These are phyloP conservation scores for Cystobasidiaceae sp. DNA, from an alignment of 1,284 basidiomycete species.

Conservation along the genomic window DNA sequence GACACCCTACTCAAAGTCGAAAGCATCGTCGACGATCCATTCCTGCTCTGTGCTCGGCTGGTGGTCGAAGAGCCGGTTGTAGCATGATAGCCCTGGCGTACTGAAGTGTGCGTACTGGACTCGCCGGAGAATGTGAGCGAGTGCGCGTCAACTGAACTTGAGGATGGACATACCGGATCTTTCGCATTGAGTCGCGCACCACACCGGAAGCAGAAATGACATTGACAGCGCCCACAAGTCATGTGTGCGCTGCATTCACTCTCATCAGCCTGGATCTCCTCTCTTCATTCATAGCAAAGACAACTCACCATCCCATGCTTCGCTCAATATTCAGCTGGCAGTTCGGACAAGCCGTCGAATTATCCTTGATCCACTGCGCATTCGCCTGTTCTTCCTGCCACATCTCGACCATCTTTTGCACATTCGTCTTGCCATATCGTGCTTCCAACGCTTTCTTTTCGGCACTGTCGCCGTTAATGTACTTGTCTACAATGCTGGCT, in stretches of 20 bases:
- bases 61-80: conserved; percentile 39
- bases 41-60: conserved; percentile 16
- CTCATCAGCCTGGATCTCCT: conserved; percentile 46
- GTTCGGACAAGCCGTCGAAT: conserved; percentile 62
- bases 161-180: conserved; percentile 59
- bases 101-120: conserved; percentile 28
- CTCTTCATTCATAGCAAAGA: no score
- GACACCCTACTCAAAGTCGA: no score
- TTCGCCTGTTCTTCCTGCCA: conserved; percentile 65
- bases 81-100: conserved; percentile 31
- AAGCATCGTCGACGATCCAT: no score
- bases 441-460: conserved; percentile 55
- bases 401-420: conserved; percentile 56
- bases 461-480: conserved; percentile 55
- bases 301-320: conserved; percentile 55
- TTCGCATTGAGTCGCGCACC: conserved; percentile 50
- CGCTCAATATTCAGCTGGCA: conserved; percentile 68
- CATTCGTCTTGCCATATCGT: conserved; percentile 58
- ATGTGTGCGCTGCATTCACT: conserved; percentile 52
- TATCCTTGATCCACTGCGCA: conserved; percentile 58
- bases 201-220: conserved; percentile 71
- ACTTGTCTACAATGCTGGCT: conserved; percentile 59
- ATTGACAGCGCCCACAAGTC: conserved; percentile 62
- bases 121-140: neutral
- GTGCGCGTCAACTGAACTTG: neutral